Base-by-base conservation (phyloP, 2,329 filamentous ascomycete species). In the Arthrinium puccinioides region DNA sequence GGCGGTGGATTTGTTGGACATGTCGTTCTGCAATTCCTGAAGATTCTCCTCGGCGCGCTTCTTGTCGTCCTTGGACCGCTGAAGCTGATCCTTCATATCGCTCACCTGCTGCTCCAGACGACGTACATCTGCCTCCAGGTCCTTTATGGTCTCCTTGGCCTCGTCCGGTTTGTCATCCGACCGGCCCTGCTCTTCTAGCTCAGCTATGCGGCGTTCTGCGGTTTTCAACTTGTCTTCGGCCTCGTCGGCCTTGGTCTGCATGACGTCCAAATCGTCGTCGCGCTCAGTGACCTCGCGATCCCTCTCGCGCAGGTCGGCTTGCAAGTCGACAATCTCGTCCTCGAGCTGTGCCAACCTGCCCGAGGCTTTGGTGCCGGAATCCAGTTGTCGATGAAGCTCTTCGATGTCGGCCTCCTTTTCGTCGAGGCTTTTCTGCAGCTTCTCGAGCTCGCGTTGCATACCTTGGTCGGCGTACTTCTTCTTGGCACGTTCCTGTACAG, bases 401-500 rank as follows among this genome's bases (percentile, higher is more conserved):
- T 82, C 70, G 8, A 82, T 66, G 31, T 82, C 71, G 18, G 68
- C 66, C 28, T 82, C 76, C 38, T 72, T 76, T 24, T 76, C 70
- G 20, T 79, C 68, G 5, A 84, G 53, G 21, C 63, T 58, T 38
- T 69, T 69, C 15, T 73, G 74, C 21, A 88, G 57, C 31, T 67
- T 66, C 23, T 80, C 72, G 26, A 79, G 55, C 51, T 81, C 78
- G 21, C 24, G 27, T 6, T 23, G 15, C 35, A 37, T 30, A 16
- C 35, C 76, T 46, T 87, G 79, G 50, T 88, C 81, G 9, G 75
- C 76, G 45, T 87, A 80, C 51, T 83, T 84, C 51, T 77, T 77
- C 60, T 87, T 87, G 37, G 87, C 74, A 52, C 84, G 85, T 42
- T 94, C 84, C 44, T 89, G 84, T 42, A 94, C 76, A 44, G 94